Percentiles rank a stretch among this genome's conserved stretches.
Conservation (phyloP, 2,329 filamentous ascomycete genomes). For the Graphilbum ipis-grandicollis region DNA sequence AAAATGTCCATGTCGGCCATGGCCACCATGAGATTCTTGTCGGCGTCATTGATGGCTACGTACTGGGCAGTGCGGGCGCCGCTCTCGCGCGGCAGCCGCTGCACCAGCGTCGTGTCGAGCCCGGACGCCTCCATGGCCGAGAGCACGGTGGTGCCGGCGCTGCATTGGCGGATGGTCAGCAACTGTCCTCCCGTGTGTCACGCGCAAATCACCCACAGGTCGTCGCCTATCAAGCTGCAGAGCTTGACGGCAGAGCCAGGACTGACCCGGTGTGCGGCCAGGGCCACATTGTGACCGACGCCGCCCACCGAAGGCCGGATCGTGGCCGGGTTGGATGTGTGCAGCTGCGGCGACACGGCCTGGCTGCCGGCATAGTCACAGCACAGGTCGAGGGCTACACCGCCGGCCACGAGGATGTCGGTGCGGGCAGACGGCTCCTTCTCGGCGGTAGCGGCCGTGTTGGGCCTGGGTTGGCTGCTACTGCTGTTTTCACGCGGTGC, state of each 20-base stretch:
- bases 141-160: constrained; percentile 57
- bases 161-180: constrained; percentile 12
- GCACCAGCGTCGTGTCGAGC: constrained; percentile 37
- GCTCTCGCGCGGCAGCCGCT: constrained; percentile 21
- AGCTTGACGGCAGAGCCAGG: constrained; percentile 46
- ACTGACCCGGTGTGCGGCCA: constrained; percentile 56
- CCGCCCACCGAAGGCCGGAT: constrained; percentile 78
- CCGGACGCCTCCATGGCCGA: constrained; percentile 45
- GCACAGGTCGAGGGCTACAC: constrained; percentile 70
- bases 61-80: constrained; percentile 69
- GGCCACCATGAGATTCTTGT: constrained; percentile 72
- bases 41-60: constrained; percentile 68
- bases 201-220: constrained; percentile 33
- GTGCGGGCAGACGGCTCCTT: constrained; percentile 8
- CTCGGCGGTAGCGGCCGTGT: background rate
- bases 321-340: constrained; percentile 72
- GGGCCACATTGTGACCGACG: constrained; percentile 81
- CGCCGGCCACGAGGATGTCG: constrained; percentile 78
- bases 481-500: too few relatives aligned
- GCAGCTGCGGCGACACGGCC: constrained; percentile 29
- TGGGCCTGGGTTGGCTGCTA: too few relatives aligned
- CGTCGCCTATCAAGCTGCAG: constrained; percentile 67
- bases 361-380: constrained; percentile 48
- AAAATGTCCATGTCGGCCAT: constrained; percentile 95
- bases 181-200: too few relatives aligned